Conservation (phyloP, 2,329 filamentous ascomycete species). For the Talaromyces sp. region DNA sequence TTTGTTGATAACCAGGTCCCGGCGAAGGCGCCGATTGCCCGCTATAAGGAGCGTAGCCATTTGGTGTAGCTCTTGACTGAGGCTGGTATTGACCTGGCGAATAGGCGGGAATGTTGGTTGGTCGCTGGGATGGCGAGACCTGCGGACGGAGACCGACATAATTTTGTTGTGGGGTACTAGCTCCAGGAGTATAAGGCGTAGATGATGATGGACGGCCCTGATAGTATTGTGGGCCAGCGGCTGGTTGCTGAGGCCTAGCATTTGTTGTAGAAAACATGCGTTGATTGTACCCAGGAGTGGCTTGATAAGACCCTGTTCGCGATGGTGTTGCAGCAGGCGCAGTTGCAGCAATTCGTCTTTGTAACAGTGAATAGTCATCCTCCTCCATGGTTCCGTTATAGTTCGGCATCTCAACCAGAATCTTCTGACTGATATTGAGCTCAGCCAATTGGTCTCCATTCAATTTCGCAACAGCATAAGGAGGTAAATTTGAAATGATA, state of each 20-base stretch:
- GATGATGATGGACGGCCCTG: conserved; percentile 29
- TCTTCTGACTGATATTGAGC: conserved; percentile 74
- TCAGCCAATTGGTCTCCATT: conserved; percentile 83
- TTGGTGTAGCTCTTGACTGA: conserved; percentile 38
- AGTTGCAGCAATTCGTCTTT: conserved; percentile 36
- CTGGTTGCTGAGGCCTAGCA: conserved; percentile 33
- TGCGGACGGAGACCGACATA: conserved; percentile 33
- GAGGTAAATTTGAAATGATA: conserved; percentile 72
- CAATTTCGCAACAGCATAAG: conserved; percentile 80
- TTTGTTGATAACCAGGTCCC: conserved; percentile 30
- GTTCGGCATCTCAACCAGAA: conserved; percentile 69
- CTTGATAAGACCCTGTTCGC: conserved; percentile 31
- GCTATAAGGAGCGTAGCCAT: conserved; percentile 35
- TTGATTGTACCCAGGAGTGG: conserved; percentile 33
- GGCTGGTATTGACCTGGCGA: conserved; percentile 40
- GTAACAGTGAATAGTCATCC: conserved; percentile 63
- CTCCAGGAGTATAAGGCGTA: conserved; percentile 31
- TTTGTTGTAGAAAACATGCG: conserved; percentile 27
- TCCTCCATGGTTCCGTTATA: conserved; percentile 80
- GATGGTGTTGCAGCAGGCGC: conserved; percentile 33
- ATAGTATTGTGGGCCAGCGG: conserved; percentile 22
- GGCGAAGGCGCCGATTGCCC: conserved; percentile 29
- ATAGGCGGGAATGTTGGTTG: conserved; percentile 36
- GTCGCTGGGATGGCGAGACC: conserved; percentile 36
- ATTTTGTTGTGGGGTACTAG: conserved; percentile 25